Evolutionary conservation across 352 stramenopile species (phyloP), one percentile per base, ranked within the genome.

Genomic region (Aphanomyces cochlioides): DNA sequence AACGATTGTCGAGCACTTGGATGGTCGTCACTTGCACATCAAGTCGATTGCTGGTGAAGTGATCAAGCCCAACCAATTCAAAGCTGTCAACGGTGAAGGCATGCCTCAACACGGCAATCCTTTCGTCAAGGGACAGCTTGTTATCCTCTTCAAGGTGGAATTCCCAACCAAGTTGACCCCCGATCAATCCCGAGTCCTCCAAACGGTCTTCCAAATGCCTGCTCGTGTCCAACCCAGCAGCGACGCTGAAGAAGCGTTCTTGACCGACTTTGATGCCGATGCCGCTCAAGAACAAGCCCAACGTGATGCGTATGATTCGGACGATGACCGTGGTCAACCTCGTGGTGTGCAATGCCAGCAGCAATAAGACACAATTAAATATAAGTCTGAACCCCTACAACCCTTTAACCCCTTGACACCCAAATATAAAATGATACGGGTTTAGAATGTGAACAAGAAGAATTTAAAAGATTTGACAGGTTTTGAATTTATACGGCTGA

Each of bases 91-190:
- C 56, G 90, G 94, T 72, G 97, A 99, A 75, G 97, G 97, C 57
- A 99, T 99, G 97, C 97, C 97, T n/a, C 96, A 93, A 21, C 88
- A 97, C 76, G 96, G 96, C 57, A 98, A 99, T 80, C 95, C 95
- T 28, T 99, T 99, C 75, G 90, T 98, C 17, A 97, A 98, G 79
- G 97, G 97, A 17, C 91, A 98, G 72, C 82, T 99, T 36, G 98
- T 99, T 53, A 95, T 99, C 69, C 75, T 98, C 47, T 99, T 99
- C 81, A 96, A 97, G 76, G 90, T 99, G 53, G 78, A 98, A 69
- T 99, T 99, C 78, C 94, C 96, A 39, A 77, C 90, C 77, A 81
- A 89, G 79, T 90, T 98, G 72, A 98, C 87, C 37, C 75, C 78
- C 6, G 78, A 85, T 66, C 74, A 79, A 97, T 73, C 78, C 94